Evolutionary conservation across 139 green algal species (phyloP).

Genomic region (Chlamydomonas sp.): DNA sequence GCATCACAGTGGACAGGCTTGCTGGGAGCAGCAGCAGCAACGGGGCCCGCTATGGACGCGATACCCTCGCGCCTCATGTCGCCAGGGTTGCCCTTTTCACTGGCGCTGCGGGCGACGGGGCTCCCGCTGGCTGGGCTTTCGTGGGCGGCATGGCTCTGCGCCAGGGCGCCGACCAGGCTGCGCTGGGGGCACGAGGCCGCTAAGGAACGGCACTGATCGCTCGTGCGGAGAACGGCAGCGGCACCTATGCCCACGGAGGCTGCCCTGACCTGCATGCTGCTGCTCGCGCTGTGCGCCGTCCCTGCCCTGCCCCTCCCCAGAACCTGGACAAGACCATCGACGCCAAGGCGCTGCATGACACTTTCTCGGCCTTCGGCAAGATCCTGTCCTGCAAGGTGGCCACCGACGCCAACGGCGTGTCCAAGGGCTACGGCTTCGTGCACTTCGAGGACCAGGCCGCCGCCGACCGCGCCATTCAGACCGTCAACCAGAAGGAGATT

Average conservation of each 20-base stretch:
- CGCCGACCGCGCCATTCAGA: slow-evolving; percentile 84
- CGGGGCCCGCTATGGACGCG: too few species aligned
- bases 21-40: too few species aligned
- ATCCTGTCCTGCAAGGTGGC: slow-evolving; percentile 89
- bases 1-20: too few species aligned
- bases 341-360: slow-evolving; percentile 95
- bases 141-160: too few species aligned
- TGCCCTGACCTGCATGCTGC: not conserved
- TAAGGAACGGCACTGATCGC: too few species aligned
- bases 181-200: too few species aligned
- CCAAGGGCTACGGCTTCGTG: slow-evolving; percentile 95
- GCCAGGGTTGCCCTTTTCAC: too few species aligned
- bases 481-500: slow-evolving; percentile 79
- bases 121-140: too few species aligned
- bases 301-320: slow-evolving; percentile 29
- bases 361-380: slow-evolving; percentile 89
- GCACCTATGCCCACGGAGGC: not conserved
- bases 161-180: too few species aligned
- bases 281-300: not conserved
- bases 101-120: too few species aligned
- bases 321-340: slow-evolving; percentile 95
- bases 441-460: slow-evolving; percentile 90
- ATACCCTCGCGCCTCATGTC: too few species aligned
- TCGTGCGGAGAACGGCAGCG: not conserved
- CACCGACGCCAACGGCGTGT: slow-evolving; percentile 66